These are phyloP conservation scores for Picea abies DNA, from an alignment of 83 land plant genomes.

Conservation along the genomic window DNA sequence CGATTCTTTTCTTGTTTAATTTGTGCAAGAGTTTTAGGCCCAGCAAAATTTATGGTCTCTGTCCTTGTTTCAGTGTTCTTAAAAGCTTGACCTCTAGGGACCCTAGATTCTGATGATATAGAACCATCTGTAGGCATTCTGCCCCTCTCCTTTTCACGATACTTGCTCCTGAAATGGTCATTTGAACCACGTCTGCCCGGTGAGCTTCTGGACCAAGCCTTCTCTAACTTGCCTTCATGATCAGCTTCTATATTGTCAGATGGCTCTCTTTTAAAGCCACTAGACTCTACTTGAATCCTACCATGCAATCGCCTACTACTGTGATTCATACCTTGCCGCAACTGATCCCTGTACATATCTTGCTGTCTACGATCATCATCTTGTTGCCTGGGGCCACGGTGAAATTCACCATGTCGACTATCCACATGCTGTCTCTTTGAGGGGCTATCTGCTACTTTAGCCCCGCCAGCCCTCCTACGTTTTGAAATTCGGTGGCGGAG, in stretches of 20 bases:
- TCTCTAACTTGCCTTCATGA: conserved; percentile 4
- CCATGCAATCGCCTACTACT: conserved; percentile 57
- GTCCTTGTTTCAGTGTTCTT: conserved; percentile 6
- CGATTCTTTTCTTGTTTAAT: background rate
- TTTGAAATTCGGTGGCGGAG: conserved; percentile 49
- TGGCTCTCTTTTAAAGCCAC: conserved; percentile 20
- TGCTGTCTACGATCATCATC: conserved; percentile 27
- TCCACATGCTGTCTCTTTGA: conserved; percentile 4
- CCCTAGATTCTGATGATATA: background rate
- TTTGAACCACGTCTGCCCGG: background rate
- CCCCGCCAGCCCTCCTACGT: conserved; percentile 33
- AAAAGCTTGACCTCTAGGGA: conserved; percentile 5
- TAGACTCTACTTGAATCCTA: conserved; percentile 42
- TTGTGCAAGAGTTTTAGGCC: conserved; percentile 34
- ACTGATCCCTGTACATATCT: conserved; percentile 30
- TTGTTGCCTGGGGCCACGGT: conserved; percentile 16
- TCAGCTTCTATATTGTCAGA: background rate
- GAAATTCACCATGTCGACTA: background rate
- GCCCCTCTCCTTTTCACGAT: conserved; percentile 2
- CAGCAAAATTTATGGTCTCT: conserved; percentile 23
- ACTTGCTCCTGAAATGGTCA: conserved; percentile 10
- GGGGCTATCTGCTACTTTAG: conserved; percentile 26
- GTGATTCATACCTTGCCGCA: conserved; percentile 7
- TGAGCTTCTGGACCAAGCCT: conserved; percentile 3
- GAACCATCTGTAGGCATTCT: background rate